Evolutionary conservation across 2,329 filamentous ascomycete genomes (phyloP).

Genomic region (Zarea fungicola): DNA sequence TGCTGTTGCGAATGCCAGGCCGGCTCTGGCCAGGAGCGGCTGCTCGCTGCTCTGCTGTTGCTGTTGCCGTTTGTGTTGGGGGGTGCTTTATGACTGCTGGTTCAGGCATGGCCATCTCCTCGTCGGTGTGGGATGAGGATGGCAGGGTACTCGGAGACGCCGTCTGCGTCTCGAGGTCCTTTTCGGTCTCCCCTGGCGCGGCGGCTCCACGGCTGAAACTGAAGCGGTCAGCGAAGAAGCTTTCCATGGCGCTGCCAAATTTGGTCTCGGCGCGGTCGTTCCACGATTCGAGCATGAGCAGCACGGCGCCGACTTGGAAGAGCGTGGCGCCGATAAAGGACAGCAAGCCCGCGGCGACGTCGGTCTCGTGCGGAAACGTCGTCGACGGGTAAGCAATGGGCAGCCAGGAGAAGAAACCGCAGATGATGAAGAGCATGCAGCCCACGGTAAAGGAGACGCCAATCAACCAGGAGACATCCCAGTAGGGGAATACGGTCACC

Average conservation of each 20-base stretch:
- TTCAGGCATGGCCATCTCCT: conserved; percentile 1
- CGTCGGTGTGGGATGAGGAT: no score
- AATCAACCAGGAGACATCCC: conserved; percentile 20
- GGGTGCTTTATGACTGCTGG: no score
- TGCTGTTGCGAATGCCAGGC: not conserved
- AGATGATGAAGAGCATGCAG: conserved; percentile 18
- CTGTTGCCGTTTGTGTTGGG: no score
- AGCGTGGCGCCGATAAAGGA: conserved; percentile 57
- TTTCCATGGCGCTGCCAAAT: conserved; percentile 56
- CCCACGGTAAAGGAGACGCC: conserved; percentile 19
- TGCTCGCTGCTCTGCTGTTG: not conserved
- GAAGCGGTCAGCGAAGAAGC: conserved; percentile 16
- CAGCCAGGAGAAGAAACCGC: conserved; percentile 51
- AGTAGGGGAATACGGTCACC: conserved; percentile 18
- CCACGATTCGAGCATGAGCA: conserved; percentile 55
- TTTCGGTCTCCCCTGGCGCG: not conserved
- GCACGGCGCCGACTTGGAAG: conserved; percentile 52
- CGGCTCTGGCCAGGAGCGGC: no score
- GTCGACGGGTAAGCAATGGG: conserved; percentile 48
- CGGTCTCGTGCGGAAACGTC: conserved; percentile 47
- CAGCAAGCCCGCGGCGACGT: conserved; percentile 45
- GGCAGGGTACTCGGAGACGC: not conserved
- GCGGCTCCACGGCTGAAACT: not conserved
- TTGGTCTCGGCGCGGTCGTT: conserved; percentile 53
- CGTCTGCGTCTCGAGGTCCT: not conserved